Evolutionary conservation across 805 yeast species (phyloP), one percentile per base, ranked within the genome.

Genomic region (Saturnispora ahearnii): DNA sequence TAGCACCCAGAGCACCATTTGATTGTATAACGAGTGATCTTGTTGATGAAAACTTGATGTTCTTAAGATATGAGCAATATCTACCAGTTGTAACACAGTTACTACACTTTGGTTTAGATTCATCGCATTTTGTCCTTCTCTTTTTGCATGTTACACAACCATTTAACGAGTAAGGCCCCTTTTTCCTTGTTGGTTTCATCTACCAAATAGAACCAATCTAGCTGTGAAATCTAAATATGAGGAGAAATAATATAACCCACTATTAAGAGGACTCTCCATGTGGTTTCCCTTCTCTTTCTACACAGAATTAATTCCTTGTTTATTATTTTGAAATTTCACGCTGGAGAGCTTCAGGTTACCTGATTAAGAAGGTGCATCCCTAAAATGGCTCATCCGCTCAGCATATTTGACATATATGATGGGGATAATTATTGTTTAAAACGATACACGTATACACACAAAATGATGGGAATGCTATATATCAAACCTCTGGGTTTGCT

Each of bases 401-500:
- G 44, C 44, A 29, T 9, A 18, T 18, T 18, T 18, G 18, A 18
- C 18, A 18, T 18, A 18, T 18, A 18, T 2, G 18, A 18, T 18
- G 18, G 18, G 18, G 18, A 18, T 18, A 18, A 18, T 18, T 18
- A 18, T 18, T 18, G 18, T 15, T 38, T 9, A 21, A n/a, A 26
- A 31, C 8, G 18, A 18, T 28, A 31, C 15, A 28, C 36, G 30
- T 15, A 26, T 15, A n/a, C 12, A 26, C 30, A 28, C 36, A n/a
- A 15, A 32, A 5, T 31, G 9, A 22, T 38, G 30, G 4, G 3
- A 38, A 38, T 38, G 42, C 30, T 4, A 12, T n/a, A 26, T 1
- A 18, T 51, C 47, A 57, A 40, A 60, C 44, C 38, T 62, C 71
- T 22, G 87, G 88, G 50, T 75, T 74, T 43, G 87, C 81, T 46